phyloP scores from a whole-genome alignment of 2,329 filamentous ascomycete species.

The Paecilomyces dactylethromorphus region DNA sequence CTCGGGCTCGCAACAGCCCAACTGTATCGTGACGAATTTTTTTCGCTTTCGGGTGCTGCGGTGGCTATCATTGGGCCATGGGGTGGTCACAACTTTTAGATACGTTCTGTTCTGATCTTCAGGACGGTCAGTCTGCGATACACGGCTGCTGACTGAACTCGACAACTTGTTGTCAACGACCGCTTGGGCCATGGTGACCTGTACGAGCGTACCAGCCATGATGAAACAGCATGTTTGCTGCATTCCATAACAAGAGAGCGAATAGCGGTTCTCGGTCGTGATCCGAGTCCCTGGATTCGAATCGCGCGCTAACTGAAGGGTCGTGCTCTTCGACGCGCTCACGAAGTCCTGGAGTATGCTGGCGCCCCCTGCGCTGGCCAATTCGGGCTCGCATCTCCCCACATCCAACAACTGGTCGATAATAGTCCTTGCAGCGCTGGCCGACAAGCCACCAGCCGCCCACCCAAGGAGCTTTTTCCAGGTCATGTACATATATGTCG shows the following conservation, averaged over 20 bases:
- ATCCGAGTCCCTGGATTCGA: slow-evolving; percentile 1
- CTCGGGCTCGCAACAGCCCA: background rate
- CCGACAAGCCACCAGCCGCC: slow-evolving; percentile 8
- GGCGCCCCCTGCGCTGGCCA: slow-evolving; percentile 9
- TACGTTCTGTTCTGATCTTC: background rate
- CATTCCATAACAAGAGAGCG: slow-evolving; percentile 1
- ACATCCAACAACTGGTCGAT: slow-evolving; percentile 12
- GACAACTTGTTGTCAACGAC: background rate
- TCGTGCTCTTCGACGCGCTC: background rate
- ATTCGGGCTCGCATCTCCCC: slow-evolving; percentile 8
- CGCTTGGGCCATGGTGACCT: background rate
- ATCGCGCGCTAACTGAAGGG: slow-evolving; percentile 2
- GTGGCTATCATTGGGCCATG: background rate
- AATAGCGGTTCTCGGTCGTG: background rate
- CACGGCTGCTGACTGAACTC: background rate
- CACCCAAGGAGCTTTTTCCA: background rate
- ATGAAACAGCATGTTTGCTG: background rate
- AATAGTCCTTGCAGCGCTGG: slow-evolving; percentile 12
- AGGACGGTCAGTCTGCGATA: background rate
- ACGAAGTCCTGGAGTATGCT: slow-evolving; percentile 1
- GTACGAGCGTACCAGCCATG: background rate
- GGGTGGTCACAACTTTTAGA: background rate
- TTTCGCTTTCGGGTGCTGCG: background rate
- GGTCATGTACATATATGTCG: slow-evolving; percentile 21
- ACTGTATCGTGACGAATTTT: background rate